Evolutionary conservation across 1,139 yeast species (phyloP).

Genomic region (Kodamaea ohmeri): DNA sequence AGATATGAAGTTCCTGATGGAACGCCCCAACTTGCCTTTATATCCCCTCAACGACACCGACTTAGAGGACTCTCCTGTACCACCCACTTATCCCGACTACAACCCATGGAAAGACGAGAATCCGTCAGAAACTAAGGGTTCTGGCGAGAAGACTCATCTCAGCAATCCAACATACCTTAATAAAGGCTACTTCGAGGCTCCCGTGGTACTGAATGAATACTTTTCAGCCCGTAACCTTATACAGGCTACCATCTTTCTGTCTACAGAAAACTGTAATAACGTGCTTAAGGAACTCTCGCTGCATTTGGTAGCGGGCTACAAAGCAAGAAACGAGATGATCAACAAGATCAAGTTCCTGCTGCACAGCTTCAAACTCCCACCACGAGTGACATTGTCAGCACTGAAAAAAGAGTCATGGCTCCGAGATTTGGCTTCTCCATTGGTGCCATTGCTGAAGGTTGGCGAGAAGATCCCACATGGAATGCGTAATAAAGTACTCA

Average conservation of each 20-base stretch:
- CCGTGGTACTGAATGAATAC: slow-evolving; percentile 55
- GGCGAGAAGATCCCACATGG: slow-evolving; percentile 92
- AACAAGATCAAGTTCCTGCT: slow-evolving; percentile 58
- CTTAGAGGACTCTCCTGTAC: slow-evolving; percentile 6
- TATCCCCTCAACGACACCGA: slow-evolving; percentile 34
- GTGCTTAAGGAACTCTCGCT: slow-evolving; percentile 44
- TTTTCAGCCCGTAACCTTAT: slow-evolving; percentile 52
- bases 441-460: slow-evolving; percentile 61
- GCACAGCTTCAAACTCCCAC: slow-evolving; percentile 68
- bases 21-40: slow-evolving; percentile 32
- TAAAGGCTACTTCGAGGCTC: slow-evolving; percentile 51
- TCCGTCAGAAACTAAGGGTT: slow-evolving; percentile 39
- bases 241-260: slow-evolving; percentile 41
- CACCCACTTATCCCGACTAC: slow-evolving; percentile 65
- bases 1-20: slow-evolving; percentile 38
- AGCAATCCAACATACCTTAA: slow-evolving; percentile 35
- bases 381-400: slow-evolving; percentile 85
- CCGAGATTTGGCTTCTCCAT: slow-evolving; percentile 67
- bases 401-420: slow-evolving; percentile 85
- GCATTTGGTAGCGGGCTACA: slow-evolving; percentile 61
- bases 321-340: slow-evolving; percentile 57
- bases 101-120: slow-evolving; percentile 72
- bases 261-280: slow-evolving; percentile 37
- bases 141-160: slow-evolving; percentile 25
- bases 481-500: slow-evolving; percentile 63